Percentiles rank a stretch among this genome's conserved stretches.
phyloP scores from a whole-genome alignment of 352 stramenopile species.

The Globisporangium radiosum region DNA sequence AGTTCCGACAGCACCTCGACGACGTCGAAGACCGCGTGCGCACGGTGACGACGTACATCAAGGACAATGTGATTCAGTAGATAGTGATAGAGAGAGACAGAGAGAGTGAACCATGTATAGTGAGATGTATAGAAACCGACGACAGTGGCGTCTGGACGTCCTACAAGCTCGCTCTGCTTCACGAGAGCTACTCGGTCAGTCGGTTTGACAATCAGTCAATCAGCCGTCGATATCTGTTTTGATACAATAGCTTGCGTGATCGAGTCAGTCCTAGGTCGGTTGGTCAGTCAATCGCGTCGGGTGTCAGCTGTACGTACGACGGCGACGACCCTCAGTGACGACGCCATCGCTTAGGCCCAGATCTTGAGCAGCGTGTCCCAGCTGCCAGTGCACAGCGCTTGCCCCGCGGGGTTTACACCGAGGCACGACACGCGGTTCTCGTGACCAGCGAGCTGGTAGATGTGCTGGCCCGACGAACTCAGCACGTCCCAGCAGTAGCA shows the following conservation, averaged over 20 bases:
- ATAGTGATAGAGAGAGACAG: no score
- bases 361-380: slow-evolving; percentile 99
- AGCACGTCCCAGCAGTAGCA: slow-evolving; percentile 97
- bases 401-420: slow-evolving; percentile 91
- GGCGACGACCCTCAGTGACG: no score
- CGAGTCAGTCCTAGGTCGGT: no score
- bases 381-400: slow-evolving; percentile 96
- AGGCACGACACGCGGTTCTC: slow-evolving; percentile 97
- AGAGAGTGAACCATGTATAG: background rate
- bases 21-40: slow-evolving; percentile 49
- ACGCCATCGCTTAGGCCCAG: slow-evolving; percentile 68
- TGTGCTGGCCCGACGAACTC: slow-evolving; percentile 78
- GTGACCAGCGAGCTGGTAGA: slow-evolving; percentile 92
- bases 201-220: background rate
- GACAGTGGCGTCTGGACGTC: background rate
- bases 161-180: background rate
- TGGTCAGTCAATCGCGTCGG: no score
- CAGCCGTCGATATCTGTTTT: no score
- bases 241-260: no score
- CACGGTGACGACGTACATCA: slow-evolving; percentile 51
- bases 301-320: no score
- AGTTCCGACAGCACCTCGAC: slow-evolving; percentile 69
- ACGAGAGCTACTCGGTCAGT: no score
- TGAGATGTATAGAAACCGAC: background rate
- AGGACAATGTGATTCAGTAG: slow-evolving; percentile 19